Evolutionary conservation across 768 basidiomycete genomes (phyloP), one percentile per base, ranked within the genome.

Genomic region (Leccinum arenicola): DNA sequence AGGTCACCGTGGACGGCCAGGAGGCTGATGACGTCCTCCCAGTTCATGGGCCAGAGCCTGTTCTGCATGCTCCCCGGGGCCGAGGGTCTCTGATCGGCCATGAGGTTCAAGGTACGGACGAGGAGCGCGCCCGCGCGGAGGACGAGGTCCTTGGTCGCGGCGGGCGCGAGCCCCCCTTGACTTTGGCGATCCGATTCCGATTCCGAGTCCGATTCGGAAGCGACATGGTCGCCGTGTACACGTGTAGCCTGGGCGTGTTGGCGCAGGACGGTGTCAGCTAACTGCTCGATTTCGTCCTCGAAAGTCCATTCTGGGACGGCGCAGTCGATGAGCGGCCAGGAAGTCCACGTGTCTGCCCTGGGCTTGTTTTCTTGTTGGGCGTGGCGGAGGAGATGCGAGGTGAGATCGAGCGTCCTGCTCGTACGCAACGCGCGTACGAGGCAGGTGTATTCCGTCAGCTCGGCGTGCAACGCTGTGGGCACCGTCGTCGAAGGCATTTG

Each of bases 301-400:
- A 93, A 73, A 9, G 74, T 73, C 86, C 86, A 92, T 72, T 90
- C 85, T 1, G 91, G 89, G 9, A 82, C 74, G 23, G 79, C 75
- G 15, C 89, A 80, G 64, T 92, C 88, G 17, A 84, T 78, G 53
- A 91, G 79, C 1, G 91, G 91, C 91, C 91, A 93, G 7, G 84
- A 77, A 0, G 89, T 90, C 89, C 88, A 91, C 0, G 74, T 75
- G 64, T 45, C 43, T 45, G 43, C 43, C 43, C 19, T 45, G n/a
- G 43, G 43, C 43, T 45, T 45, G 43, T 87, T 83, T 67, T 68
- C 25, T 6, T 52, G 56, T 1, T 64, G 66, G 5, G 64, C 61
- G 43, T 75, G 64, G 31, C 62, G 64, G 2, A 77, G 72, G 43
- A 88, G 74, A 56, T 87, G 83, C 9, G 77, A 64, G 2, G 83